Evolutionary conservation across 73 alveolate genomes (phyloP), one percentile per base, ranked within the genome.

Genomic region (Paraurostyla sp.): DNA sequence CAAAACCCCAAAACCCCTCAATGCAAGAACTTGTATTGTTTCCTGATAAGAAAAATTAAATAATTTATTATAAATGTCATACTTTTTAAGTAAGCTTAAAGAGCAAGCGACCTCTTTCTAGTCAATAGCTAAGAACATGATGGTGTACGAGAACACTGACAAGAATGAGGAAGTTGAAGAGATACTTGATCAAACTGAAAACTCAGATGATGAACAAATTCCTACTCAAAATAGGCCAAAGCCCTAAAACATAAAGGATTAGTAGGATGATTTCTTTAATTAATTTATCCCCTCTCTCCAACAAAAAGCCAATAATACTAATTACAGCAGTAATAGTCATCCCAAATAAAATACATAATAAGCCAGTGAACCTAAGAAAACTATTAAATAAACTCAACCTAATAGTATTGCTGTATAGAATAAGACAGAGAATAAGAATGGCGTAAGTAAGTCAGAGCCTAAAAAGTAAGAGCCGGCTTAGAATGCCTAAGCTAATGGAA

Each of bases 261-360:
- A 38, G 40, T 23, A 15, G 40, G 84, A 69, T 42, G 84, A 69
- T 38, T 69, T 69, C 84, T 69, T 69, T 29, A 69, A 69, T 35
- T 43, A 38, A 6, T 69, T 69, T 29, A 38, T 69, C 7, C 84
- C 84, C 33, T 38, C 58, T 22, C 58, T 69, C 1, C 62, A 41
- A 40, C 63, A 38, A 38, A 60, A 60, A 29, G 45, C 51, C 32
- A 60, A 60, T 29, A 60, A 3, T 23, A 60, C 78, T 30, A 9
- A 16, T 9, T 6, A 54, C 29, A 23, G 11, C 6, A 54, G 35
- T 54, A 54, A 7, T 15, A 16, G 13, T 13, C 18, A 56, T 13
- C n/a, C n/a, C n/a, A 25, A 60, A 16, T 11, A 38, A 69, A 38
- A 69, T 3, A 38, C 29, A 36, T 46, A 7, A 13, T 7, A 69